Percentiles rank a stretch among this genome's conserved stretches.
Conservation (phyloP, 208 protist genomes). For the Naegleria lovaniensis region DNA sequence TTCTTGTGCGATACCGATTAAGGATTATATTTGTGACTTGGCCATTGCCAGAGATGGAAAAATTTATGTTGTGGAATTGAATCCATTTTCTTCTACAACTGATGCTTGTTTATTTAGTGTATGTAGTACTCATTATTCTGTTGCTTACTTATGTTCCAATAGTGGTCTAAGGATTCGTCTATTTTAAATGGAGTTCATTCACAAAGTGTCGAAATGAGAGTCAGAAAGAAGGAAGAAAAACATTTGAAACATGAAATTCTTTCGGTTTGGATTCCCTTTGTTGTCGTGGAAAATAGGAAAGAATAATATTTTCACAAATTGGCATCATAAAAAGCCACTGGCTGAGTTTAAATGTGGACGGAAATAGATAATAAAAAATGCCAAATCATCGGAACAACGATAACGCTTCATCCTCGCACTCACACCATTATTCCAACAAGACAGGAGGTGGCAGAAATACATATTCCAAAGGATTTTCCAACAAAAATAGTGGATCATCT, state of each 20-base stretch:
- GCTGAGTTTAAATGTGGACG: too few relatives aligned
- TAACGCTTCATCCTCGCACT: too few relatives aligned
- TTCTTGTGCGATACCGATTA: not conserved
- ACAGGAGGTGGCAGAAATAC: too few relatives aligned
- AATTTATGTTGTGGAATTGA: not conserved
- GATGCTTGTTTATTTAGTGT: not conserved
- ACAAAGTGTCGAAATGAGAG: not conserved
- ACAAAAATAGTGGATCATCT: too few relatives aligned
- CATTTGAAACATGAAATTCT: not conserved
- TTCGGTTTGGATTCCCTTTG: not conserved
- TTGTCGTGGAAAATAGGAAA: not conserved
- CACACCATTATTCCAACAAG: too few relatives aligned
- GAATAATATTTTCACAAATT: too few relatives aligned
- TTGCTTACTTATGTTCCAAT: too few relatives aligned
- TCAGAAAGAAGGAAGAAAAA: not conserved
- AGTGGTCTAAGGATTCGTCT: not conserved
- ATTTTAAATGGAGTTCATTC: not conserved
- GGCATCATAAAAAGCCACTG: too few relatives aligned
- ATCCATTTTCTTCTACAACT: not conserved
- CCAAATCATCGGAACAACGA: too few relatives aligned
- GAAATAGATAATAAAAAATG: too few relatives aligned
- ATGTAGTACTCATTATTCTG: not conserved
- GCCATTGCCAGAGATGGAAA: not conserved
- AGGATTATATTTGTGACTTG: not conserved
- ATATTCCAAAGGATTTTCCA: too few relatives aligned